Percentiles rank a stretch among this genome's conserved stretches.
phyloP scores from a whole-genome alignment of 768 basidiomycete genomes.

The Amanita rubescens region DNA sequence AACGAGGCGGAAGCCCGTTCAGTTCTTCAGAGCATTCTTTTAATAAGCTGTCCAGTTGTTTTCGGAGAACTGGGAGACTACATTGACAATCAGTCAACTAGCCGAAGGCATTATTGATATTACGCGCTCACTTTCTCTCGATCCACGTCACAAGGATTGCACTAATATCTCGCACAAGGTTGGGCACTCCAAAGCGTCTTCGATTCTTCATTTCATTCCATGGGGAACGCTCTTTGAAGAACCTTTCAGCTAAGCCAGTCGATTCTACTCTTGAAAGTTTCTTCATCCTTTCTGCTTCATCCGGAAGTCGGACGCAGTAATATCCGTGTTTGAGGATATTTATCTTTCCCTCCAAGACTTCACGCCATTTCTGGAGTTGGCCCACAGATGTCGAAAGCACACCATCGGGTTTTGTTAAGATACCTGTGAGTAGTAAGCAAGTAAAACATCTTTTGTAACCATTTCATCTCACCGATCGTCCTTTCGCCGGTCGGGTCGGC shows the following conservation, averaged over 20 bases:
- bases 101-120: not conserved
- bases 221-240: slow-evolving; percentile 41
- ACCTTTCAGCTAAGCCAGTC: slow-evolving; percentile 30
- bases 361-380: slow-evolving; percentile 37
- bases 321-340: slow-evolving; percentile 50
- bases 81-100: slow-evolving; percentile 12
- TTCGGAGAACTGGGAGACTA: slow-evolving; percentile 44
- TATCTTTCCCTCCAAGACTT: slow-evolving; percentile 37
- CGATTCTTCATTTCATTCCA: slow-evolving; percentile 39
- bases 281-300: slow-evolving; percentile 44
- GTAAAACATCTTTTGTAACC: no score
- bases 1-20: slow-evolving; percentile 30
- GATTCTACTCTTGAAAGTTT: slow-evolving; percentile 28
- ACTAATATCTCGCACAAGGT: slow-evolving; percentile 49
- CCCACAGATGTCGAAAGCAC: slow-evolving; percentile 36
- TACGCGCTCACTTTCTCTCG: slow-evolving; percentile 39
- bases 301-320: slow-evolving; percentile 58
- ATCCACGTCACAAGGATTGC: slow-evolving; percentile 45
- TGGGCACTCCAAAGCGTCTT: slow-evolving; percentile 46
- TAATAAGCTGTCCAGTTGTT: slow-evolving; percentile 34
- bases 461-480: slow-evolving; percentile 45
- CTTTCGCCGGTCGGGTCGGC: slow-evolving; percentile 47
- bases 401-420: slow-evolving; percentile 40
- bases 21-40: slow-evolving; percentile 25
- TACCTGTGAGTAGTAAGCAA: no score